Base-by-base conservation (phyloP, 257 asterid genomes). In the Anisodus acutangulus region DNA sequence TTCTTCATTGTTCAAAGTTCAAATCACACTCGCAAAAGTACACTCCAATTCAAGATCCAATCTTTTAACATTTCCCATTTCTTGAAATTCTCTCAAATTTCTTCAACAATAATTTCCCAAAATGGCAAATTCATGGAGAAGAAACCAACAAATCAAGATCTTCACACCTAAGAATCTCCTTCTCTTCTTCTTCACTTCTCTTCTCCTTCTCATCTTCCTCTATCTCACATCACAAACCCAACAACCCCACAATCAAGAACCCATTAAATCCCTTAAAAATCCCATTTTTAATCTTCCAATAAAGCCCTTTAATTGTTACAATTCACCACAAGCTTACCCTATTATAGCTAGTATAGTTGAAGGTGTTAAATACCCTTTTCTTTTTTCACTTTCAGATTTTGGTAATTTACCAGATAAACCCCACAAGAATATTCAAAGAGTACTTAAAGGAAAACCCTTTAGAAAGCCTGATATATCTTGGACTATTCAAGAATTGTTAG, bases 401-500 rank as follows among this genome's bases (percentile, higher is more conserved):
- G 99, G 98, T 16, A 91, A 55, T 62, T 74, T 94, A 26, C 98
- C 98, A 15, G 98, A 97, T 93, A 97, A 95, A 93, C 99, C 99
- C 43, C 99, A 97, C 91, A 97, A 97, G 81, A 97, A 97, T 89
- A 97, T 95, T 60, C 94, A 91, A 3, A 82, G 99, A 86, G 91
- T 93, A 16, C 94, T 97, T 26, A 97, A 97, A 84, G 97, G 98
- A 47, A 95, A 97, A 85, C 93, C 94, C 66, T 97, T 97, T 60
- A 87, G 98, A 49, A 89, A 93, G 89, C 95, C 99, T 59, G 98
- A 97, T 55, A 97, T 97, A 26, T 97, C 99, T 0, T 93, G 9
- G 54, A 69, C 78, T 39, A 8, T 69, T 1, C 78, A 39, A 16
- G 78, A 69, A 69, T 41, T 69, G 54, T 41, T 69, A 54, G 78